These are phyloP conservation scores for Rhodosporidiobolus sp. DNA, from an alignment of 768 basidiomycete genomes.

Conservation along the genomic window DNA sequence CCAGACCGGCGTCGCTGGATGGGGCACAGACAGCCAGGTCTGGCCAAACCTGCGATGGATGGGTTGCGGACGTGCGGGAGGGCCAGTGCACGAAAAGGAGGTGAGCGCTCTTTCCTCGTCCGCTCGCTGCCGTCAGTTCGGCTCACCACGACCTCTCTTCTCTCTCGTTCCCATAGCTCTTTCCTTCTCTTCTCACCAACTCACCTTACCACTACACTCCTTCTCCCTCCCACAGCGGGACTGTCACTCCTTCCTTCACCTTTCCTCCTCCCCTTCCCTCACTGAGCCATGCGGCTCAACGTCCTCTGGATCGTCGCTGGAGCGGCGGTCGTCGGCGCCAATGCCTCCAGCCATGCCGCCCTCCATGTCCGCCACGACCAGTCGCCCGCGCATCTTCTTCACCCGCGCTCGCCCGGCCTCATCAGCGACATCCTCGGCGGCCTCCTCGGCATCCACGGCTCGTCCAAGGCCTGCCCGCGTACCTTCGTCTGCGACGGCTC, in stretches of 20 bases:
- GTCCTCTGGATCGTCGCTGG: slow-evolving; percentile 3
- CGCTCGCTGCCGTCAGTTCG: background rate
- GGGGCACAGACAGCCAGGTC: background rate
- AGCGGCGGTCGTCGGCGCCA: background rate
- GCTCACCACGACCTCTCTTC: background rate
- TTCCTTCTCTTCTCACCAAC: background rate
- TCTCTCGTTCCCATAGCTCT: background rate
- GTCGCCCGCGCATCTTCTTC: background rate
- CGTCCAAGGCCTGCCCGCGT: background rate
- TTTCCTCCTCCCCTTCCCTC: background rate
- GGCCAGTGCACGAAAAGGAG: background rate
- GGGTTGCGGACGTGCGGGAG: background rate
- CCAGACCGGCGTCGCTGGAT: background rate
- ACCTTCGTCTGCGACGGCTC: background rate
- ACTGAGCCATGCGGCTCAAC: background rate
- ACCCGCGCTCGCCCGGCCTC: background rate
- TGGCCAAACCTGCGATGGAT: background rate
- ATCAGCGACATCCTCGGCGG: slow-evolving; percentile 13
- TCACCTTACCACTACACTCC: too few species aligned
- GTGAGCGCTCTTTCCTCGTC: too few species aligned
- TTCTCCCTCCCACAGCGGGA: background rate
- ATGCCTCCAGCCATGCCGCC: background rate
- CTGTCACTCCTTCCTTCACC: slow-evolving; percentile 5
- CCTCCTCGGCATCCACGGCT: background rate
- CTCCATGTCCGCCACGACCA: slow-evolving; percentile 6